Conservation (phyloP, 2,329 filamentous ascomycete species). For the Hortaea sp. region DNA sequence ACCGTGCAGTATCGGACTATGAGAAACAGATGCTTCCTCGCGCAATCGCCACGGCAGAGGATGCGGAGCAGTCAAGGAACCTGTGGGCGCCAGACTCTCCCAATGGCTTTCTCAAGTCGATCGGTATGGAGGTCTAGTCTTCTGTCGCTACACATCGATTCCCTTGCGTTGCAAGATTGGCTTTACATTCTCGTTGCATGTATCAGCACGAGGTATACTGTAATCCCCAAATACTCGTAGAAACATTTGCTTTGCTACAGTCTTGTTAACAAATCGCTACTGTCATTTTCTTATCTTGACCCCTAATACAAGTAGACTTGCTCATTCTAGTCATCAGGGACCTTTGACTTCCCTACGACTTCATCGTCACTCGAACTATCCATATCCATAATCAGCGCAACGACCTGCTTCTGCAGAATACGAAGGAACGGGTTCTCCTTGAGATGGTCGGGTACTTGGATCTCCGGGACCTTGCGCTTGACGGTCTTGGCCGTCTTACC, state of each 20-base stretch:
- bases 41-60: slow-evolving; percentile 4
- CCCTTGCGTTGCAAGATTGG: too few relatives aligned
- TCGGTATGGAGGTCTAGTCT: neutral
- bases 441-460: slow-evolving; percentile 4
- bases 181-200: too few relatives aligned
- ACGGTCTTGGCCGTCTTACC: neutral
- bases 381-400: slow-evolving; percentile 15
- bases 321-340: too few relatives aligned
- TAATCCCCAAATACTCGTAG: too few relatives aligned
- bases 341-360: too few relatives aligned
- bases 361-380: slow-evolving; percentile 7
- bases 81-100: neutral
- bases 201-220: too few relatives aligned
- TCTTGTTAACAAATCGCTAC: too few relatives aligned
- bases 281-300: too few relatives aligned
- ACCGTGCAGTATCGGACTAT: slow-evolving; percentile 18
- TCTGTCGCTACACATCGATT: too few relatives aligned
- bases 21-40: slow-evolving; percentile 25
- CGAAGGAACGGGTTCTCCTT: slow-evolving; percentile 12
- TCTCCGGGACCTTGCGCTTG: neutral
- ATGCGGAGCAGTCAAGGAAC: neutral
- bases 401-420: slow-evolving; percentile 13
- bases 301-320: too few relatives aligned
- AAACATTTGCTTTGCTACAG: too few relatives aligned
- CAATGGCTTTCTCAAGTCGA: neutral